Conservation (phyloP, 2,329 filamentous ascomycete genomes). For the Ascochyta koolunga region DNA sequence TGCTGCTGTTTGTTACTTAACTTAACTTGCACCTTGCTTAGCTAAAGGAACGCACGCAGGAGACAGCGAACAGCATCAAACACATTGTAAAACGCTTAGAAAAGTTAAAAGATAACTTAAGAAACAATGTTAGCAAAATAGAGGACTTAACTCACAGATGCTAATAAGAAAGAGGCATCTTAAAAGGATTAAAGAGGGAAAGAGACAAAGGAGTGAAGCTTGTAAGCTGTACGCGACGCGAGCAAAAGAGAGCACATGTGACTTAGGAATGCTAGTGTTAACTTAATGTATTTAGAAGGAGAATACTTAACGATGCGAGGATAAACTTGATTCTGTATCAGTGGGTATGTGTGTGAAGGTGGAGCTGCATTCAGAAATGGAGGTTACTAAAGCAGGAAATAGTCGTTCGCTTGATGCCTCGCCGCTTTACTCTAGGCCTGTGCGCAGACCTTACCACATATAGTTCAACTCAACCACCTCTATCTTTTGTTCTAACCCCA, state of each 20-base stretch:
- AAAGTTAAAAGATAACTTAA: neutral
- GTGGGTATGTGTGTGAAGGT: no score
- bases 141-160: neutral
- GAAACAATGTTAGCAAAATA: neutral
- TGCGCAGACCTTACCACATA: no score
- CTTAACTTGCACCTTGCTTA: neutral
- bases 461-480: no score
- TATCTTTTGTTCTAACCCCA: no score
- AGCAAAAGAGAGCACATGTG: neutral
- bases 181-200: slow-evolving; percentile 1
- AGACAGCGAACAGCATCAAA: neutral
- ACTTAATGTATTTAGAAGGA: no score
- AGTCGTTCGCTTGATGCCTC: no score
- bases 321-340: no score
- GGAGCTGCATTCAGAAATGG: no score
- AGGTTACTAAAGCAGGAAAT: no score
- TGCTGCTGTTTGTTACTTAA: neutral
- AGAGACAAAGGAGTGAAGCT: neutral
- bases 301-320: no score
- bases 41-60: neutral
- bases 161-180: slow-evolving; percentile 3
- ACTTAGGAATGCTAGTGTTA: no score
- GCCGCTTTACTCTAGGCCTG: no score
- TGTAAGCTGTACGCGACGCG: slow-evolving; percentile 3
- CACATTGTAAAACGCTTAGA: neutral